Base-by-base conservation (phyloP, 768 basidiomycete genomes). In the Phylloporus scabripes region DNA sequence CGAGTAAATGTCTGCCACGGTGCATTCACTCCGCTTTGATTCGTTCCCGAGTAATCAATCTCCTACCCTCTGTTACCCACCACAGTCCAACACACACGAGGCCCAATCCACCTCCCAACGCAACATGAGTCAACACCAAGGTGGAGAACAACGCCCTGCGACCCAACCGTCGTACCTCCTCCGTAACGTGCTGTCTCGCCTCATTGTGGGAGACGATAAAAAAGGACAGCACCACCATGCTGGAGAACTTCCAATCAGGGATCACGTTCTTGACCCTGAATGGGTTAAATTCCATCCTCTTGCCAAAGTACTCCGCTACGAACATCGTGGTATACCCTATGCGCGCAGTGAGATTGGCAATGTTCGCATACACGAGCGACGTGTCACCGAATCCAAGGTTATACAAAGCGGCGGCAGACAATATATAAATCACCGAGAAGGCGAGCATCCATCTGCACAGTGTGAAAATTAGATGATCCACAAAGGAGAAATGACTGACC, bases 361-460 rank as follows among this genome's bases (percentile, higher is more conserved):
- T 81, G 59, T 93, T 92, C 51, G 84, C 85, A 59, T 82, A 87
- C 2, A 92, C 84, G 29, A 89, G 72, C 7, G 82, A 81, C 0
- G 76, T 72, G 56, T 91, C 90, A 28, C 83, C 85, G 21, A 80
- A 59, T 21, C 72, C 65, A 23, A 75, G 42, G 38, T 68, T 58
- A 66, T 81, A 76, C 54, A 81, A 54, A 28, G 58, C 52, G 20
- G 79, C 60, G 48, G 84, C 72, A 33, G 78, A 71, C 20, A 65
- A 57, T 36, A 88, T 79, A 62, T 93, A 95, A 1, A 78, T 67
- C 1, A 71, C 62, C 0, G 91, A 91, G 63, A 87, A 92, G 0
- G 63, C 70, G n/a, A 83, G 73, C 84, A 98, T 88, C 81, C 84
- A 90, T 38, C 78, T 80, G 37, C 32, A 21, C 39, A 41, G 24